Evolutionary conservation across 331 rosid species (phyloP), one percentile per base, ranked within the genome.

Genomic region (Prunus yedoensis): DNA sequence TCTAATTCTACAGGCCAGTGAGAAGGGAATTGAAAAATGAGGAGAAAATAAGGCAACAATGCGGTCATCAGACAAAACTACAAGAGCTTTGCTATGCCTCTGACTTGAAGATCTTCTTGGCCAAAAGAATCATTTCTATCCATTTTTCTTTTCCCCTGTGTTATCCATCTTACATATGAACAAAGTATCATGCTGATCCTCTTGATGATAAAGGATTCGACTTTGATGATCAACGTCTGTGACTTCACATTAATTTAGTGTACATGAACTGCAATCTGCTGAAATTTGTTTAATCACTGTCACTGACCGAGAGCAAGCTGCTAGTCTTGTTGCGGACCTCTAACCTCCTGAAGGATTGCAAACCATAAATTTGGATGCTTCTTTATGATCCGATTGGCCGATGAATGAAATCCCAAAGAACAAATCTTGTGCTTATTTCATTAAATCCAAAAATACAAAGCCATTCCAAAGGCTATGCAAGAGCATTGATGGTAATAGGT

Each of bases 381-480:
- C 83, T 78, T 71, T 72, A 60, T 68, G 18, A 61, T 59, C 38
- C 73, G 83, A 45, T 46, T 56, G 54, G 50, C 60, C 51, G 20
- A 75, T 77, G 72, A 49, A 77, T 49, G 38, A 78, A 78, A n/a
- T 66, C 77, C 76, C 28, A 78, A 66, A 66, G 70, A 49, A 50
- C 83, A 78, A 28, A 54, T 69, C 32, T 10, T 28, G 67, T 76
- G 71, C 69, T 84, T 89, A 92, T 77, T 80, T 92, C 97, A 92
- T 90, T 46, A 95, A 70, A 74, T 87, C 97, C 71, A 95, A 78
- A 78, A 89, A 95, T 71, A 95, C 96, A 43, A 92, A 95, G 76
- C 90, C 94, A 77, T 95, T 95, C 98, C 97, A 95, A 80, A 95
- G 94, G 89, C 97, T 95, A 80, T 95, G 99, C 94, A 92, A 89